Percentiles rank a stretch among this genome's conserved stretches.
phyloP scores from a whole-genome alignment of 768 basidiomycete species.

The Podaxis sp. region DNA sequence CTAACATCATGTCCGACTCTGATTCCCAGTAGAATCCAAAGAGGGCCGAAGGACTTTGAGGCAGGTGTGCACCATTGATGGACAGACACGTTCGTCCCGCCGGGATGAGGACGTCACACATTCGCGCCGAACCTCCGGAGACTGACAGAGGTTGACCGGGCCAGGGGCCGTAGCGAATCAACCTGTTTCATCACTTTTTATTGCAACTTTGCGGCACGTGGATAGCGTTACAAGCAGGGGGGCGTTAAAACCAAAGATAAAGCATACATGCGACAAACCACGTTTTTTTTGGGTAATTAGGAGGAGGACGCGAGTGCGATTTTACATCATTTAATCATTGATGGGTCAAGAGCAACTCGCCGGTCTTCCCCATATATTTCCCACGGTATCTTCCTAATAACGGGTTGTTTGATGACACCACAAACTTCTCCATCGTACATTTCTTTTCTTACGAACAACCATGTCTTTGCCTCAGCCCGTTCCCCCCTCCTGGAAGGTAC shows the following conservation, averaged over 20 bases:
- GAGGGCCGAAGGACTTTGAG: neutral
- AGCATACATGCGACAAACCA: neutral
- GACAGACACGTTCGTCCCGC: neutral
- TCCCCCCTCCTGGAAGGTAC: constrained; percentile 95
- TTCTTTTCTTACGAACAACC: constrained; percentile 29
- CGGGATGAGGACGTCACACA: neutral
- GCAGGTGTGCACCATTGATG: neutral
- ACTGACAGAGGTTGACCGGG: too few relatives aligned
- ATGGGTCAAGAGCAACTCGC: constrained; percentile 10
- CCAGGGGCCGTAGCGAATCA: too few relatives aligned
- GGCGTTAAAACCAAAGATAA: neutral
- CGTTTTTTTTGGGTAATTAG: neutral
- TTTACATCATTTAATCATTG: constrained; percentile 7
- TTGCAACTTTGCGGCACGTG: neutral
- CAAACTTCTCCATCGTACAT: constrained; percentile 18
- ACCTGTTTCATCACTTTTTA: neutral
- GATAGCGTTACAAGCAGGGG: neutral
- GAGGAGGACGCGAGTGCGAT: neutral
- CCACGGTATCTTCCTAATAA: constrained; percentile 21
- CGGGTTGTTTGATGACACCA: neutral
- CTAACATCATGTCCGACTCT: neutral
- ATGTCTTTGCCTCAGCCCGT: constrained; percentile 96
- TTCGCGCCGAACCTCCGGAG: too few relatives aligned
- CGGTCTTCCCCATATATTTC: constrained; percentile 20
- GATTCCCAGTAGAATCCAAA: neutral